Percentiles rank a stretch among this genome's conserved stretches.
Evolutionary conservation across 2,329 filamentous ascomycete species (phyloP).

Genomic region (Biscogniauxia mediterranea): DNA sequence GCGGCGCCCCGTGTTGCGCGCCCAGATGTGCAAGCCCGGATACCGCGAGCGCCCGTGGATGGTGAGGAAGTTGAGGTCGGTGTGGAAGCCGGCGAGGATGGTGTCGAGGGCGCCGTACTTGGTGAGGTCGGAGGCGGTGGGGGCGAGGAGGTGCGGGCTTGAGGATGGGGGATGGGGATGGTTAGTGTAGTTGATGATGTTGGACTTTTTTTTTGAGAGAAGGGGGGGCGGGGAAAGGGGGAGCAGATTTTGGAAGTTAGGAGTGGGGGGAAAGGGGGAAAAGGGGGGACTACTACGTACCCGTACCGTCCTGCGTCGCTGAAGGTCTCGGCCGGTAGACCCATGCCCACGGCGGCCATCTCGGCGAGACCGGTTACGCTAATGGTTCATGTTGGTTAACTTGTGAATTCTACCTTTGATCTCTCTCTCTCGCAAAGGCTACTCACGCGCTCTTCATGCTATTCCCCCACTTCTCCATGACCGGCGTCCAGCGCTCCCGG

Average conservation of each 20-base stretch:
- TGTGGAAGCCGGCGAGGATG: conserved; percentile 63
- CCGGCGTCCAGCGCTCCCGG: conserved; percentile 48
- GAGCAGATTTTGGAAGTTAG: not conserved
- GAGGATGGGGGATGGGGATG: too few relatives aligned
- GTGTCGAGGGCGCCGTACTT: conserved; percentile 54
- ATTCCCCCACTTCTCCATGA: conserved; percentile 57
- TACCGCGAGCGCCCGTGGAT: conserved; percentile 64
- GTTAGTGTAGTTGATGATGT: too few relatives aligned
- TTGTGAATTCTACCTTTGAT: too few relatives aligned
- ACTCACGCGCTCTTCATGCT: conserved; percentile 61
- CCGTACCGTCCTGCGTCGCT: conserved; percentile 55
- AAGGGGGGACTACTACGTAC: conserved; percentile 31
- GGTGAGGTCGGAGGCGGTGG: conserved; percentile 56
- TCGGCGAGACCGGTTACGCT: conserved; percentile 56
- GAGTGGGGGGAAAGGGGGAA: not conserved
- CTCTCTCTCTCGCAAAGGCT: not conserved
- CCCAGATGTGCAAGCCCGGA: conserved; percentile 62
- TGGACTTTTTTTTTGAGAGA: too few relatives aligned
- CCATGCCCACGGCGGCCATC: conserved; percentile 58
- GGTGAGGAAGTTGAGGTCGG: conserved; percentile 63
- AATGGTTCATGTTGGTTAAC: not conserved
- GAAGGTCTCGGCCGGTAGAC: conserved; percentile 51
- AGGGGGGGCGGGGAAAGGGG: not conserved
- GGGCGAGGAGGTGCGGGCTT: conserved; percentile 60
- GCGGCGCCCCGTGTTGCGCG: conserved; percentile 58